These are phyloP conservation scores for Schwanniomyces pseudopolymorphus DNA, from an alignment of 805 yeast species.

Conservation along the genomic window DNA sequence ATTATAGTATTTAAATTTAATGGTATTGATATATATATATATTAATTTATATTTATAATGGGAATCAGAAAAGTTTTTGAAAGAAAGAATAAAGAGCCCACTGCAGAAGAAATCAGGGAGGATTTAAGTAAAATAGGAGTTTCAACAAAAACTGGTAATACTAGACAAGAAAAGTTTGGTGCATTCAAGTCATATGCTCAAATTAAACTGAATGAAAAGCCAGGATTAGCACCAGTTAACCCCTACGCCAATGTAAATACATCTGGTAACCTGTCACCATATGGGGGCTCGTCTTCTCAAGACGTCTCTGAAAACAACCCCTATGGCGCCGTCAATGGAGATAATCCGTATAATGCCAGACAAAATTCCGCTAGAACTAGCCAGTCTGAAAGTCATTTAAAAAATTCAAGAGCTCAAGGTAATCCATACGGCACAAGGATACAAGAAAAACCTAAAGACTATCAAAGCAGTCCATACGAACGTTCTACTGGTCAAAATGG, in stretches of 20 bases:
- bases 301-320: slow-evolving; percentile 5
- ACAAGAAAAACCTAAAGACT: too few relatives aligned
- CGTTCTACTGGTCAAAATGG: background rate
- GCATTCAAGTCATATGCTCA: slow-evolving; percentile 52
- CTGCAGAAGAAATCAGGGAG: slow-evolving; percentile 45
- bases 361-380: background rate
- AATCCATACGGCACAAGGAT: too few relatives aligned
- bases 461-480: background rate
- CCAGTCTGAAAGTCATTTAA: background rate
- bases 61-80: slow-evolving; percentile 46
- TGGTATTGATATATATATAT: background rate
- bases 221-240: slow-evolving; percentile 41
- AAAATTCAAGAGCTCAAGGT: too few relatives aligned
- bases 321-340: slow-evolving; percentile 2
- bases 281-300: slow-evolving; percentile 5
- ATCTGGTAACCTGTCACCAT: slow-evolving; percentile 8
- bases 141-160: slow-evolving; percentile 32
- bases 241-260: slow-evolving; percentile 36
- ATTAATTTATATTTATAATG: slow-evolving; percentile 25
- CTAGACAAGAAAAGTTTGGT: slow-evolving; percentile 46
- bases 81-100: slow-evolving; percentile 49
- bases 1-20: background rate
- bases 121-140: slow-evolving; percentile 42
- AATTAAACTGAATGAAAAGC: slow-evolving; percentile 32
- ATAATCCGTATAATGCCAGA: slow-evolving; percentile 9